Evolutionary conservation across 768 basidiomycete species (phyloP), one percentile per base, ranked within the genome.

Genomic region (Basidioascus undulatus): DNA sequence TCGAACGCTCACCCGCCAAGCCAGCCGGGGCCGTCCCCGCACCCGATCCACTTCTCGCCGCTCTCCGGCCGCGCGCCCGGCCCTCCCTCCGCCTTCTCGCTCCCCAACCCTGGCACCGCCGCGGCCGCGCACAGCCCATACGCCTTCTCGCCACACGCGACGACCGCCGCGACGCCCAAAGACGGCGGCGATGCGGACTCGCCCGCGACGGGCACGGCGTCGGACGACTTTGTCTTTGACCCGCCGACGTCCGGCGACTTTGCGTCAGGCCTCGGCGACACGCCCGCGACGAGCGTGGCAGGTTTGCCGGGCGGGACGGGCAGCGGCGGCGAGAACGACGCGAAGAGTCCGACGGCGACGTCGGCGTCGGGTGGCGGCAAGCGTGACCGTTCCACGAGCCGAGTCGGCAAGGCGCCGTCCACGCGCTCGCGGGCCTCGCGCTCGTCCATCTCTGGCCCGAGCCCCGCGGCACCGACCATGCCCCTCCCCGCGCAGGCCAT

Each of bases 31-130:
- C n/a, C 41, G 46, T 19, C 71, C 70, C 61, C 66, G 69, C 57
- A 69, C 73, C 51, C 73, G n/a, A n/a, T 72, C 31, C 72, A 74
- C 56, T 66, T 72, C 51, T 68, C 70, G 37, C 65, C 68, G 1
- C 65, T 65, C 6, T 49, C 59, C 8, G 47, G 59, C 37, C 51
- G 57, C 23, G n/a, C 54, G 60, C 47, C 55, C 58, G 27, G 55
- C 52, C 16, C 57, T 52, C 49, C 56, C 49, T 12, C 53, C 56
- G 21, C 47, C 39, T 18, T 32, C 20, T 6, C 24, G 27, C 21
- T 24, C 21, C n/a, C 39, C n/a, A n/a, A n/a, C n/a, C n/a, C n/a
- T n/a, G n/a, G n/a, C 6, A n/a, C 33, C 15, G 13, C 44, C 30
- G 26, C 41, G 26, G n/a, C 42, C 25, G 43, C 21, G 19, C 24